phyloP scores from a whole-genome alignment of 177 flowering plant genomes.

The Vitis hybrid region DNA sequence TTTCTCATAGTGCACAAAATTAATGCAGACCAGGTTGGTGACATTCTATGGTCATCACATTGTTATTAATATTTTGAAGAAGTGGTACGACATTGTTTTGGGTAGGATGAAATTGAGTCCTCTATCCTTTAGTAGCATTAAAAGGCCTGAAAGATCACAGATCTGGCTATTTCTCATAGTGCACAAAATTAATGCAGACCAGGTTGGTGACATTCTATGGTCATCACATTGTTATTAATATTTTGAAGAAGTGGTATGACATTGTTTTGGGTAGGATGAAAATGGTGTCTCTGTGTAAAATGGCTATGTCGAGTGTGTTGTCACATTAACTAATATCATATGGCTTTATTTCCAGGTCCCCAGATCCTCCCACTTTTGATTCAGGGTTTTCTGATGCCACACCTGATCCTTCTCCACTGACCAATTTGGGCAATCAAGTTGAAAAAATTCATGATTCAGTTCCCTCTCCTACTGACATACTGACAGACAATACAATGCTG shows the following conservation, averaged over 20 bases:
- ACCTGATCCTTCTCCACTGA: constrained; percentile 32
- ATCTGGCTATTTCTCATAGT: neutral
- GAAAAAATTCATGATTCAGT: constrained; percentile 40
- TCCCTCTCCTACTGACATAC: constrained; percentile 32
- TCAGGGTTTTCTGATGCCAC: constrained; percentile 34
- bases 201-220: no score
- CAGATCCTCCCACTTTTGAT: constrained; percentile 38
- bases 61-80: no score
- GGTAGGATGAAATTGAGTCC: neutral
- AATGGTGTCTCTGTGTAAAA: neutral
- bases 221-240: no score
- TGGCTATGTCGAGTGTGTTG: neutral
- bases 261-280: no score
- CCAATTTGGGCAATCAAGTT: constrained; percentile 26
- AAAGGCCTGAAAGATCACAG: neutral
- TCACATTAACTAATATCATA: neutral
- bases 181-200: neutral
- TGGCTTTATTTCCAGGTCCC: constrained; percentile 40
- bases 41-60: no score
- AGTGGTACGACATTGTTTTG: no score
- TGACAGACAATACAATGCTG: constrained; percentile 25
- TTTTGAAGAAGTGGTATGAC: no score
- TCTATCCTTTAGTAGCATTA: neutral
- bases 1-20: neutral
- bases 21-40: neutral